Evolutionary conservation across 2,329 filamentous ascomycete genomes (phyloP).

Genomic region (Elsinoe necatrix): DNA sequence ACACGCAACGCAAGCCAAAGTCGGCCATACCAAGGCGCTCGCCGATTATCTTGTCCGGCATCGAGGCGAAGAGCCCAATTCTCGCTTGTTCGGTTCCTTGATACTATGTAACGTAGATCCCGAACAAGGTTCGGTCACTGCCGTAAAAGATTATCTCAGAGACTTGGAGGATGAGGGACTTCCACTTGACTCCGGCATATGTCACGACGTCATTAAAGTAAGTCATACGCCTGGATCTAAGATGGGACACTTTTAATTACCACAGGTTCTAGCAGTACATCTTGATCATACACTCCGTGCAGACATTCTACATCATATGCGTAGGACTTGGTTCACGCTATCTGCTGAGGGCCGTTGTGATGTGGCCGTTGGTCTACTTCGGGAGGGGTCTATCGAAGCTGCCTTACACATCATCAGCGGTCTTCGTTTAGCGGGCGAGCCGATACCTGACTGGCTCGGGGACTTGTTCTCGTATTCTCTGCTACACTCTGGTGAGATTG

Average conservation of each 20-base stretch:
- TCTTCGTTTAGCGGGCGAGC: slow-evolving; percentile 49
- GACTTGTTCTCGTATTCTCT: slow-evolving; percentile 70
- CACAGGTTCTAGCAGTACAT: slow-evolving; percentile 65
- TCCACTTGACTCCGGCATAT: slow-evolving; percentile 56
- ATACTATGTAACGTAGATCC: slow-evolving; percentile 62
- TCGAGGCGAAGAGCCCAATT: slow-evolving; percentile 48
- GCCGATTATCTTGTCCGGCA: slow-evolving; percentile 52
- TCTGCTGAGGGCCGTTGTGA: slow-evolving; percentile 55
- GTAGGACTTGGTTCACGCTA: slow-evolving; percentile 59
- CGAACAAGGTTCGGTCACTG: slow-evolving; percentile 55
- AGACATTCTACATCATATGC: slow-evolving; percentile 65
- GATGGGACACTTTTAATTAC: not conserved
- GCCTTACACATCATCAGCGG: slow-evolving; percentile 62
- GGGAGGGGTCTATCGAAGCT: slow-evolving; percentile 75
- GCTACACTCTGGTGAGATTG: slow-evolving; percentile 61
- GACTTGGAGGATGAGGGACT: slow-evolving; percentile 62
- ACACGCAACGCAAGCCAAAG: slow-evolving; percentile 32
- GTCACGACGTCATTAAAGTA: slow-evolving; percentile 63
- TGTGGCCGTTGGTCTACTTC: slow-evolving; percentile 63
- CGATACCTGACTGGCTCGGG: slow-evolving; percentile 62
- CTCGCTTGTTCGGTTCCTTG: slow-evolving; percentile 62
- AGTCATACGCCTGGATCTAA: slow-evolving; percentile 19
- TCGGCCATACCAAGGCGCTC: slow-evolving; percentile 36
- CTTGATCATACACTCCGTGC: slow-evolving; percentile 73
- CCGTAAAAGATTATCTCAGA: slow-evolving; percentile 55